Evolutionary conservation across 2,329 filamentous ascomycete species (phyloP).

Genomic region (Akanthomyces dipterigenus): DNA sequence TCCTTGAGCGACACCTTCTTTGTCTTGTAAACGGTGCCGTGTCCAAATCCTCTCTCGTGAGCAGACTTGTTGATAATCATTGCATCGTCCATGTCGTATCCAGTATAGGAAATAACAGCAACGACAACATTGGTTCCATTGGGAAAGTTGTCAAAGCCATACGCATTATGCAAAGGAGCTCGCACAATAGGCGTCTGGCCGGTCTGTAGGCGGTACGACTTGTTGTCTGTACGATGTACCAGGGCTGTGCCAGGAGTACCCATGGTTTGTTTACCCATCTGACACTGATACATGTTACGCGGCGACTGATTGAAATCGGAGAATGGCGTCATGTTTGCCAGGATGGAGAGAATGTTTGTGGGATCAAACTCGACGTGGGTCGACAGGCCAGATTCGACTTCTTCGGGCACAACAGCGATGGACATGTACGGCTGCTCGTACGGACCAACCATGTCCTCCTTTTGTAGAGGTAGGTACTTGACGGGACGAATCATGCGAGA

Average conservation of each 20-base stretch:
- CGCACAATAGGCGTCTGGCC: constrained; percentile 93
- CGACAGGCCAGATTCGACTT: constrained; percentile 80
- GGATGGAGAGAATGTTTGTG: constrained; percentile 93
- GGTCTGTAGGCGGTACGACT: constrained; percentile 88
- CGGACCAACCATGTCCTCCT: constrained; percentile 81
- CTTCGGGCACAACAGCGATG: constrained; percentile 83
- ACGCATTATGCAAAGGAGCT: constrained; percentile 87
- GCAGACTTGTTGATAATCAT: constrained; percentile 99
- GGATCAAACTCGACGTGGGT: constrained; percentile 93
- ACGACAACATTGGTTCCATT: constrained; percentile 95
- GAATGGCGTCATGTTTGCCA: constrained; percentile 98
- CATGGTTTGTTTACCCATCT: constrained; percentile 99
- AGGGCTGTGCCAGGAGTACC: constrained; percentile 85
- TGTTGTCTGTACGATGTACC: constrained; percentile 90
- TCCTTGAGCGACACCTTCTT: constrained; percentile 86
- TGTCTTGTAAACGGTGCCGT: constrained; percentile 96
- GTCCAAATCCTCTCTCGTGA: constrained; percentile 89
- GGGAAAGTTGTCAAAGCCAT: constrained; percentile 96
- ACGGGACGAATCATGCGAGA: constrained; percentile 86
- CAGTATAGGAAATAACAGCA: constrained; percentile 96
- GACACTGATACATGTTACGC: constrained; percentile 98
- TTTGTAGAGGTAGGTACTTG: constrained; percentile 82
- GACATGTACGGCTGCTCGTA: constrained; percentile 98
- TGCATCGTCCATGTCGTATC: constrained; percentile 99
- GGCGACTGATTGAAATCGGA: constrained; percentile 98